phyloP scores from a whole-genome alignment of 2,329 filamentous ascomycete species.

The Truncatella angustata region DNA sequence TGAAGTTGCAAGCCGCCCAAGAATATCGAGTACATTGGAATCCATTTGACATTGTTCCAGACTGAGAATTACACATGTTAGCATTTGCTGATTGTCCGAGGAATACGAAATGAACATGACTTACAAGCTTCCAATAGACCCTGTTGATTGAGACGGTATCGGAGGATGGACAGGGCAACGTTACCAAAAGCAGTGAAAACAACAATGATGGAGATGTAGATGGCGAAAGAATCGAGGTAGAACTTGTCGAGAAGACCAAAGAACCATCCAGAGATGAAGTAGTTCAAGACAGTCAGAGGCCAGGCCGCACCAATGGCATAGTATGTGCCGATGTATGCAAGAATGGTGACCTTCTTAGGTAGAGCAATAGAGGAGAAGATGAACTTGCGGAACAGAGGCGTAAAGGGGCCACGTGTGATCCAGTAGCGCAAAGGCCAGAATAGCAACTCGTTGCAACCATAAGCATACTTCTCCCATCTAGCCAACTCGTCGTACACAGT shows the following conservation, averaged over 20 bases:
- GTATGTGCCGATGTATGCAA: constrained; percentile 78
- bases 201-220: constrained; percentile 31
- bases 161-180: constrained; percentile 52
- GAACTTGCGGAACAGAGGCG: constrained; percentile 73
- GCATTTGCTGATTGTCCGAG: not conserved
- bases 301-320: constrained; percentile 76
- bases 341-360: constrained; percentile 72
- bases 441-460: constrained; percentile 78
- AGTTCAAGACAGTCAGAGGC: constrained; percentile 71
- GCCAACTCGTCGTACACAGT: constrained; percentile 83
- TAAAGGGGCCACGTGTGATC: constrained; percentile 73
- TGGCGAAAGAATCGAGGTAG: constrained; percentile 58
- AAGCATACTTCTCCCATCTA: constrained; percentile 85
- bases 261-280: constrained; percentile 74
- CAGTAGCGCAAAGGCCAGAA: constrained; percentile 77
- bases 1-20: constrained; percentile 42
- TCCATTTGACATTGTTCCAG: constrained; percentile 53
- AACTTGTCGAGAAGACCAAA: constrained; percentile 50
- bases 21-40: constrained; percentile 39
- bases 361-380: constrained; percentile 71
- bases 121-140: constrained; percentile 41
- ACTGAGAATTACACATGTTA: constrained; percentile 27
- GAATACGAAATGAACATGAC: constrained; percentile 12
- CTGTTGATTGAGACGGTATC: constrained; percentile 56
- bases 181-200: constrained; percentile 32